Evolutionary conservation across 371 early-diverging fungal species (phyloP), one percentile per base, ranked within the genome.

Genomic region (Mortierella sp.): DNA sequence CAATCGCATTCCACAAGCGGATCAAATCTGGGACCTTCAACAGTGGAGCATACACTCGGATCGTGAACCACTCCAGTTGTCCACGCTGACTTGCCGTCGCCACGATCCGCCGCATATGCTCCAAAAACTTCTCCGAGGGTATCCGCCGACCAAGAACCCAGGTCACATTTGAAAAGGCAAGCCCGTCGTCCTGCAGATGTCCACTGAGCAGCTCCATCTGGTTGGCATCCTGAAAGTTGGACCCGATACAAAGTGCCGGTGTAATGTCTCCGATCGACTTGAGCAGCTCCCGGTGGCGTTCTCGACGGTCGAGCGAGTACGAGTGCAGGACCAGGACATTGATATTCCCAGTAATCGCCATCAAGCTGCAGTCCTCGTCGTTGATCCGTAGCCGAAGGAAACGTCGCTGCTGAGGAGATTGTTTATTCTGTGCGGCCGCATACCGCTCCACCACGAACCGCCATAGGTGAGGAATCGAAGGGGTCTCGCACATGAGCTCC

Each of bases 401-500:
- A 1, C 48, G n/a, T 10, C 8, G 44, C 8, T 37, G 26, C 11
- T 10, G 46, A 14, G 5, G 48, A 8, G 5, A 43, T 2, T 24
- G 44, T 46, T 44, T 21, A n/a, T 19, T 43, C 5, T 48, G 54
- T 21, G 57, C 40, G 37, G 24, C 40, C 1, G 34, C 21, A 64
- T 64, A 19, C 16, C 64, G 64, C 64, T 34, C 19, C 14, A 37
- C 54, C 40, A 78, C 19, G 50, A 73, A 78, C 51, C 78, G 67
- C 78, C 78, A 78, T 46, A 78, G 28, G 21, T 31, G 73, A 19
- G 48, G 73, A 69, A 78, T 78, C 10, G 78, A 69, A 9, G 34
- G 44, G 11, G 73, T 69, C 40, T 78, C 78, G 48, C 78, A 78
- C 78, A 78, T 78, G 24, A 78, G 69, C 34, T 78, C 78, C 69